Percentiles rank a stretch among this genome's conserved stretches.
These are phyloP conservation scores for Auriscalpium microsporum DNA, from an alignment of 768 basidiomycete species.

Conservation along the genomic window DNA sequence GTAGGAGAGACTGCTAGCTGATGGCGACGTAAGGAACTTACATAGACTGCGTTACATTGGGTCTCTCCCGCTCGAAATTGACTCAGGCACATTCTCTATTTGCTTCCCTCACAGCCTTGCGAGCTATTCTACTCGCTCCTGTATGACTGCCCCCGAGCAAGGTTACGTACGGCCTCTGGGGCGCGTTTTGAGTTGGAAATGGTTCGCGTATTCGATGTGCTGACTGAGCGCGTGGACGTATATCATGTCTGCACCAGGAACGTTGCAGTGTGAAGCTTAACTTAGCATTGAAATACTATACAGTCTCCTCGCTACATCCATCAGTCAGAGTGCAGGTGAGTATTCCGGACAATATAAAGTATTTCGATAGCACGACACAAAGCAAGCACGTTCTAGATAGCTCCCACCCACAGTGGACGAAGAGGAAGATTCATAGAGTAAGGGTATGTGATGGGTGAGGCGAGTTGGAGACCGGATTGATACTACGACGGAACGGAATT, in stretches of 20 bases:
- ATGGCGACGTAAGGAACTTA: no score
- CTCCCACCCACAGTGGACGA: not conserved
- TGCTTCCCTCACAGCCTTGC: no score
- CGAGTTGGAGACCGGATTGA: not conserved
- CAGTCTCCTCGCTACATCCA: conserved; percentile 4
- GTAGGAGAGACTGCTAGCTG: no score
- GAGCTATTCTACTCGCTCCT: no score
- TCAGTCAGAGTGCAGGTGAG: conserved; percentile 1
- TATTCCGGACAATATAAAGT: conserved; percentile 10
- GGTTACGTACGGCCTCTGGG: no score
- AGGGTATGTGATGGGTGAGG: not conserved
- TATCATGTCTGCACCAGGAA: not conserved
- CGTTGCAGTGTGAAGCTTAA: not conserved
- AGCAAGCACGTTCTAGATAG: not conserved
- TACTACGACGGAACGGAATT: not conserved
- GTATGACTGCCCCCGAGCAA: no score
- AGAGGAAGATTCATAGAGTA: not conserved
- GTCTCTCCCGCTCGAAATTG: no score
- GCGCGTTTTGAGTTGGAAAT: no score
- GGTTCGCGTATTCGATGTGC: no score
- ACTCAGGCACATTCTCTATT: no score
- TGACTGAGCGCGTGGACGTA: no score
- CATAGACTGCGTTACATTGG: no score
- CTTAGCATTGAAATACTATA: conserved; percentile 16
- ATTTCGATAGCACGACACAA: not conserved